These are phyloP conservation scores for Fusarium heterosporum DNA, from an alignment of 2,329 filamentous ascomycete species.

Conservation along the genomic window DNA sequence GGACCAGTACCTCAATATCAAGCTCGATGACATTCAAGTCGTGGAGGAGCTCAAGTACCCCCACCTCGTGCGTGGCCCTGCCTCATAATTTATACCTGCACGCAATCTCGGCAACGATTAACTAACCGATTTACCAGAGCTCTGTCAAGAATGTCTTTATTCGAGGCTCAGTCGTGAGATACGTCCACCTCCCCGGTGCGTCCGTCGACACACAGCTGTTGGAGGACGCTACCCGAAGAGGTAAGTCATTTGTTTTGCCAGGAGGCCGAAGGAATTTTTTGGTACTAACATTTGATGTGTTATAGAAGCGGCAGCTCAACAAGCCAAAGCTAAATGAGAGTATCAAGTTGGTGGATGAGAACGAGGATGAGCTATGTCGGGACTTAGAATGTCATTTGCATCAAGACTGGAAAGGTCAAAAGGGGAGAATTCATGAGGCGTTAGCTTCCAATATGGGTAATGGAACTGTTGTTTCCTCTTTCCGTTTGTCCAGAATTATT, in stretches of 20 bases:
- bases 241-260: constrained; percentile 57
- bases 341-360: constrained; percentile 3
- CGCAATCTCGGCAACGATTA: not conserved
- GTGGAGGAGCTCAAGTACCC: constrained; percentile 95
- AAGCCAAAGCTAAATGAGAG: constrained; percentile 65
- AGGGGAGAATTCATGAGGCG: constrained; percentile 38
- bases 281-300: constrained; percentile 21
- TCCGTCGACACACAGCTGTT: constrained; percentile 88
- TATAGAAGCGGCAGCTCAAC: constrained; percentile 68
- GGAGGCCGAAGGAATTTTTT: not conserved
- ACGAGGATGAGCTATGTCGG: constrained; percentile 14
- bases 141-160: constrained; percentile 97
- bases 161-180: constrained; percentile 89
- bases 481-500: constrained; percentile 5
- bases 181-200: constrained; percentile 85
- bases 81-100: not conserved
- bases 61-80: constrained; percentile 75
- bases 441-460: constrained; percentile 49
- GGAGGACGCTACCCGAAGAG: constrained; percentile 91
- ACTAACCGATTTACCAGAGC: constrained; percentile 56
- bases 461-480: constrained; percentile 40
- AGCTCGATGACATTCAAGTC: constrained; percentile 94
- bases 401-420: constrained; percentile 37
- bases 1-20: constrained; percentile 99
- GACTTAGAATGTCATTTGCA: constrained; percentile 27